Conservation (phyloP, 371 early-diverging fungal species). For the Cokeromyces recurvatus region DNA sequence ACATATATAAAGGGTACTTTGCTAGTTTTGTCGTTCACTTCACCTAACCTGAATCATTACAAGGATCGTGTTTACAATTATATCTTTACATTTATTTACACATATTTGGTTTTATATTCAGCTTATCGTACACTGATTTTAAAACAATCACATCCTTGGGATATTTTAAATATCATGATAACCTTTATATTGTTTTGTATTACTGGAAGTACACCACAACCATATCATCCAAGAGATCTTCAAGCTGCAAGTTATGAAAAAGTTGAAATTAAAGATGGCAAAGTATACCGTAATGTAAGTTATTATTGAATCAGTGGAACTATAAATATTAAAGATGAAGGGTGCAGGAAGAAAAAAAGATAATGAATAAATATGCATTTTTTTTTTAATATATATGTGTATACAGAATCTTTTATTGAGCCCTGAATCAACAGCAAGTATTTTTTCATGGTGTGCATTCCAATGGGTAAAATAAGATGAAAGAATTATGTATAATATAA, state of each 20-base stretch:
- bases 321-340: too few relatives aligned
- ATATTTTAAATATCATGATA: background rate
- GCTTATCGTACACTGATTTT: background rate
- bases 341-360: background rate
- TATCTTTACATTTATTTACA: slow-evolving; percentile 6
- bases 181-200: slow-evolving; percentile 4
- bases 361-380: too few relatives aligned
- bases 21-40: slow-evolving; percentile 9
- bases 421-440: slow-evolving; percentile 35
- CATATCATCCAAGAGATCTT: slow-evolving; percentile 28
- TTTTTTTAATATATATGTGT: background rate
- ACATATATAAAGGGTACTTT: too few relatives aligned
- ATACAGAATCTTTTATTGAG: slow-evolving; percentile 20
- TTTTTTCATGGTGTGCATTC: slow-evolving; percentile 32
- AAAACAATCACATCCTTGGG: background rate
- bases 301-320: background rate
- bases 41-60: slow-evolving; percentile 15
- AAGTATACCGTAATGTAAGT: slow-evolving; percentile 19
- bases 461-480: slow-evolving; percentile 32
- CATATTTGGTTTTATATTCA: slow-evolving; percentile 1
- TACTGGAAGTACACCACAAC: slow-evolving; percentile 20
- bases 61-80: slow-evolving; percentile 9
- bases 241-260: slow-evolving; percentile 16
- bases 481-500: background rate
- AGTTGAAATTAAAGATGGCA: slow-evolving; percentile 23